Conservation (phyloP, 164 flowering plant genomes). For the Dillenia suffruticosa region DNA sequence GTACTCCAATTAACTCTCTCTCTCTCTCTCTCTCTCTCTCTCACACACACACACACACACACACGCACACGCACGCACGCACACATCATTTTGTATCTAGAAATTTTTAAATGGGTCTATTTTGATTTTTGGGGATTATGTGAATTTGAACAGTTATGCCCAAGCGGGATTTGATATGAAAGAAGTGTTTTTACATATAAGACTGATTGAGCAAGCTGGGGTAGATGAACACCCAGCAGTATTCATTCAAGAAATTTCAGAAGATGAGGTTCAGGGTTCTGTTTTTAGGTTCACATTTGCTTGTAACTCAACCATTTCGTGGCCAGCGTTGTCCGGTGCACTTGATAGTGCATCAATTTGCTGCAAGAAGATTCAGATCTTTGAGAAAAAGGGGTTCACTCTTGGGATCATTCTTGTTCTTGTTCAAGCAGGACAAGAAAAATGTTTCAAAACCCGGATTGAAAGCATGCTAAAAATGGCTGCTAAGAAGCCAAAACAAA, state of each 20-base stretch:
- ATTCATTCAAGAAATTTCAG: slow-evolving; percentile 59
- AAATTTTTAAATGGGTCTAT: not conserved
- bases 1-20: not conserved
- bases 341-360: slow-evolving; percentile 65
- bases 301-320: slow-evolving; percentile 70
- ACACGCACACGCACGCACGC: no score
- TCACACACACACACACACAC: no score
- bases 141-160: slow-evolving; percentile 52
- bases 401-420: slow-evolving; percentile 55
- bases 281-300: slow-evolving; percentile 80
- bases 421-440: slow-evolving; percentile 67
- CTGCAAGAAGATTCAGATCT: slow-evolving; percentile 89
- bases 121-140: not conserved
- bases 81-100: not conserved
- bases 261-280: slow-evolving; percentile 44
- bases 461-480: slow-evolving; percentile 69
- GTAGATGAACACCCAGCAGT: slow-evolving; percentile 64
- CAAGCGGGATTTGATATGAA: slow-evolving; percentile 91
- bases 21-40: no score
- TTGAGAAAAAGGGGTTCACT: slow-evolving; percentile 81
- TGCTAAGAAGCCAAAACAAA: slow-evolving; percentile 51
- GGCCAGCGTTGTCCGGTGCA: slow-evolving; percentile 74
- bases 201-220: slow-evolving; percentile 72
- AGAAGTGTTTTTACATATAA: slow-evolving; percentile 84
- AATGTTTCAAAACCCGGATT: slow-evolving; percentile 42